Percentiles rank a stretch among this genome's conserved stretches.
These are phyloP conservation scores for Blastobotrys indianensis DNA, from an alignment of 1,139 yeast species.

Conservation along the genomic window DNA sequence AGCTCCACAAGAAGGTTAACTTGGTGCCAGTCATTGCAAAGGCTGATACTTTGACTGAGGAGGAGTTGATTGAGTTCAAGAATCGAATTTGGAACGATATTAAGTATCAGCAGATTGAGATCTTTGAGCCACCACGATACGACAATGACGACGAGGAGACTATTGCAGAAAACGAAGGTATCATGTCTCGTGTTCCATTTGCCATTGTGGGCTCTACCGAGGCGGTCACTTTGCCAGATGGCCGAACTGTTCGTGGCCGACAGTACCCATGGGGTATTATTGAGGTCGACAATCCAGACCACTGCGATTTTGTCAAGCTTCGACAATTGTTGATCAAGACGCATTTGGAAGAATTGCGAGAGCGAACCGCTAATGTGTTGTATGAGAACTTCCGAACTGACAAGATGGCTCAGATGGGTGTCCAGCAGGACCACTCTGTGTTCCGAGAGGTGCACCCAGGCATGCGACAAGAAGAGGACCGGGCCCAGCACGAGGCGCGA, in stretches of 20 bases:
- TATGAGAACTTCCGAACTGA: constrained; percentile 89
- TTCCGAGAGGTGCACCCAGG: constrained; percentile 94
- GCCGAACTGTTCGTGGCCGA: constrained; percentile 85
- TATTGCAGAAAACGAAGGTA: constrained; percentile 55
- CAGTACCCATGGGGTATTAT: constrained; percentile 96
- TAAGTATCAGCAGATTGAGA: constrained; percentile 63
- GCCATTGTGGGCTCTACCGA: constrained; percentile 91
- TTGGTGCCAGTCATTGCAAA: constrained; percentile 93
- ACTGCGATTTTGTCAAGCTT: constrained; percentile 86
- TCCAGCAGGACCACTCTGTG: constrained; percentile 85
- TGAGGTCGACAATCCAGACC: constrained; percentile 92
- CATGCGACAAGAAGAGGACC: constrained; percentile 89
- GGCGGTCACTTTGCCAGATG: constrained; percentile 67
- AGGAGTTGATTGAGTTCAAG: constrained; percentile 74
- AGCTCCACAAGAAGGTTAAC: constrained; percentile 86
- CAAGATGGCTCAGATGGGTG: constrained; percentile 76
- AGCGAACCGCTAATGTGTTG: constrained; percentile 65
- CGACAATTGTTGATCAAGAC: constrained; percentile 86
- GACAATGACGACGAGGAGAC: constrained; percentile 82
- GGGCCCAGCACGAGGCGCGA: constrained; percentile 87
- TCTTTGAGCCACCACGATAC: constrained; percentile 73
- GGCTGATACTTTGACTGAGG: constrained; percentile 87
- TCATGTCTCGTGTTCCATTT: constrained; percentile 75
- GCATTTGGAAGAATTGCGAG: constrained; percentile 91
- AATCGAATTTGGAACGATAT: constrained; percentile 67